Evolutionary conservation across 1,284 basidiomycete genomes (phyloP), one percentile per base, ranked within the genome.

Genomic region (Tilletia indica): DNA sequence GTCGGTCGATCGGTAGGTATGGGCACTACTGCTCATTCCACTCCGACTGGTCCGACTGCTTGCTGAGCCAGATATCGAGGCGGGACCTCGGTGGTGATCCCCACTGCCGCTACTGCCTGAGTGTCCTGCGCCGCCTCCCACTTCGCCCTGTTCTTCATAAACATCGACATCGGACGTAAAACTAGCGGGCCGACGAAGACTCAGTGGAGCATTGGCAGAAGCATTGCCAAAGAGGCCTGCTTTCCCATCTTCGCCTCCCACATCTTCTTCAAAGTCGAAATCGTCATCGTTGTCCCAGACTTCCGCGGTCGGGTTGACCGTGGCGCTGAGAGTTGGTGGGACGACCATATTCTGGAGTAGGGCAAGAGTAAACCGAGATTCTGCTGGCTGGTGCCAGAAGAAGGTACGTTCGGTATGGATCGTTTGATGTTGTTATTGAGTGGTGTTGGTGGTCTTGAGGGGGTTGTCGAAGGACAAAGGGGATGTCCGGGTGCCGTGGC

Each of bases 1-100:
- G 61, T 78, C 77, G 49, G 77, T 78, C 47, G 77, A 78, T 19
- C 61, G 34, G 36, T 64, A 64, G 36, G 61, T 64, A 39, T 64
- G 61, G 19, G 91, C 88, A 85, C 94, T 94, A 83, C 95, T 94
- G 61, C 61, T 64, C 61, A 64, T 64, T 12, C 61, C 61, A 21
- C 61, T 64, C 12, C 61, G 31, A 39, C 61, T 64, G 3, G 61
- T 64, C 12, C 61, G 31, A 42, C 61, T 64, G 61, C 61, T 64
- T 39, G 34, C 61, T 8, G 34, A 64, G 16, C 61, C 61, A 64
- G 36, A 64, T 2, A 21, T 12, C 0, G 61, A 64, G 8, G 61
- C 61, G 16, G 38, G 34, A 14, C 61, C 61, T 5, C 38, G 31
- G 12, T 36, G 58, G 19, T 64, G 61, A 39, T 64, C 36, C 31